phyloP scores from a whole-genome alignment of 345 rosid species.

The Barbarea vulgaris region DNA sequence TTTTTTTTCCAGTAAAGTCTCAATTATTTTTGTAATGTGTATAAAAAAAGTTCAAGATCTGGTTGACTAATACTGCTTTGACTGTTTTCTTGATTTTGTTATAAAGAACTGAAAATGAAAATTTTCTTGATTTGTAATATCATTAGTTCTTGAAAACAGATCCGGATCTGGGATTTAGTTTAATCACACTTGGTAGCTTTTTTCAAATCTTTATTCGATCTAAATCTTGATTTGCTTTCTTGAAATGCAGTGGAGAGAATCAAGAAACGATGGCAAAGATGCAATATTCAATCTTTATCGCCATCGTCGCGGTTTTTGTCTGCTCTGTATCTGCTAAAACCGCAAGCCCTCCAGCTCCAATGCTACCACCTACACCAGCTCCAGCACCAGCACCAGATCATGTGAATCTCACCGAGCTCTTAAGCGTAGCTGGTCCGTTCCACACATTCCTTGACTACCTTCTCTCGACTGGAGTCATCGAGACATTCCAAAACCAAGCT shows the following conservation, averaged over 20 bases:
- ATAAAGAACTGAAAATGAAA: not conserved
- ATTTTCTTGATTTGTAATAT: not conserved
- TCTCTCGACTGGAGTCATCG: constrained; percentile 71
- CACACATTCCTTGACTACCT: constrained; percentile 72
- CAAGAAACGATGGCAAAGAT: constrained; percentile 40
- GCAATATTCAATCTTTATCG: constrained; percentile 45
- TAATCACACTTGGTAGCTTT: not conserved
- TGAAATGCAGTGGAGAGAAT: constrained; percentile 21
- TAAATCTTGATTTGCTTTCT: constrained; percentile 14
- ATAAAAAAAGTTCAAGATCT: constrained; percentile 27
- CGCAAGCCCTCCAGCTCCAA: constrained; percentile 59
- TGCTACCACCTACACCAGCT: constrained; percentile 54
- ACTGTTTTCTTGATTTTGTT: not conserved
- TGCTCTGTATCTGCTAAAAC: constrained; percentile 52
- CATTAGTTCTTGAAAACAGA: constrained; percentile 19
- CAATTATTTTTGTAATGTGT: not conserved
- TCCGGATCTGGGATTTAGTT: constrained; percentile 40
- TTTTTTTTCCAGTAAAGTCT: not conserved
- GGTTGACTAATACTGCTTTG: constrained; percentile 4
- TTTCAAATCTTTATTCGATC: constrained; percentile 14
- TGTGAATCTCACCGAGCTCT: constrained; percentile 77
- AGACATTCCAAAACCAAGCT: constrained; percentile 87
- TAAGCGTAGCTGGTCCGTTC: constrained; percentile 85
- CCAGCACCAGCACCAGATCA: constrained; percentile 72
- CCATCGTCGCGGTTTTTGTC: constrained; percentile 46